Base-by-base conservation (phyloP, 805 yeast genomes). In the Wickerhamiella qilinensis region DNA sequence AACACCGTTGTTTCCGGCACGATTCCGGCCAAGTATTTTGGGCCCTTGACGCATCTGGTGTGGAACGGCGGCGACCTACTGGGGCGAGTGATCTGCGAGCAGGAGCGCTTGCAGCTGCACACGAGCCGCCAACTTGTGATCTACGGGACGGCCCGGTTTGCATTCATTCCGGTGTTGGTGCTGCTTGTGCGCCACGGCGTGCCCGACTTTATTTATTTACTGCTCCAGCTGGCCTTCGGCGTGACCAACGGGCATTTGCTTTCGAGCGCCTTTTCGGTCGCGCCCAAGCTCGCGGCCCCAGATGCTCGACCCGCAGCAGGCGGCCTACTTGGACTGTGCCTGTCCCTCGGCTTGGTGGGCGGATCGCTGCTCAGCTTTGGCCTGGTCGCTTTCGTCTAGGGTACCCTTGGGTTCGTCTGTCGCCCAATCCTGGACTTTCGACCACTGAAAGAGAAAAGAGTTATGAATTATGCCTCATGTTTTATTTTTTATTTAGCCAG, bases 1-100 rank as follows among this genome's bases (percentile, higher is more conserved):
- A 71, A 86, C 7, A 65, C 64, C 14, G 73, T 76, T 8, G 65
- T 68, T 34, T 75, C 83, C 2, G 68, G 61, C 2, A 61, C 67
- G 46, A 38, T 52, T n/a, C 40, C 37, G 9, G 40, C 44, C 2
- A 46, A 57, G 27, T 62, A 75, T 27, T 77, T 69, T 51, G 69
- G 83, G 15, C 96, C 97, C 2, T 56, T 84, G 37, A 75, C 83
- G 2, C 84, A 78, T 54, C 61, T 86, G 18, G 55, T 80, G 14
- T 88, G 98, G 98, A 88, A 88, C 56, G 40, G 73, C 12, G 97
- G 97, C 16, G 98, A 88, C 54, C 63, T 91, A 20, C 56, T 64
- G 2, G 96, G 96, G 1, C 65, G 98, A 35, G 54, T 83, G 3
- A 43, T 68, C 27, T 75, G 94, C 65, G 74, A 81, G 14, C 22